Evolutionary conservation across 2,329 filamentous ascomycete genomes (phyloP).

Genomic region (Cyphellophora europaea): DNA sequence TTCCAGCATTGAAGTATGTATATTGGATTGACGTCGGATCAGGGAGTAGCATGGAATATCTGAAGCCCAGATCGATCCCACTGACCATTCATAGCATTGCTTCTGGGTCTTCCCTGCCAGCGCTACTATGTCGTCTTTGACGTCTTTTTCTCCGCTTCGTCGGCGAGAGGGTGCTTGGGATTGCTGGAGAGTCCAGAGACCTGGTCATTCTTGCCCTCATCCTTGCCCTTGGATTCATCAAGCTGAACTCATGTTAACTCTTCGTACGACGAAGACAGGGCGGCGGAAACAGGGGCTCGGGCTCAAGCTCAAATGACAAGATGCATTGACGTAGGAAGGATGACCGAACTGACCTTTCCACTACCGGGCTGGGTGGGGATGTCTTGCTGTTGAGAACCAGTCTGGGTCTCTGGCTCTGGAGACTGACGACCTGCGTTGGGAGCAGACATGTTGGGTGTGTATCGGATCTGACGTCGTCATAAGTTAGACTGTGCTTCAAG

Average conservation of each 20-base stretch:
- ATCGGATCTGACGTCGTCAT: not conserved
- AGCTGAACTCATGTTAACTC: slow-evolving; percentile 17
- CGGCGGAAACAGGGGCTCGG: slow-evolving; percentile 46
- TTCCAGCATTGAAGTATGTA: too few species aligned
- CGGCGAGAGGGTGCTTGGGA: slow-evolving; percentile 30
- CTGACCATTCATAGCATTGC: too few species aligned
- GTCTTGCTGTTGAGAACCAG: slow-evolving; percentile 53
- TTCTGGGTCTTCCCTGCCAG: too few species aligned
- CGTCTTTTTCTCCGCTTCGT: slow-evolving; percentile 23
- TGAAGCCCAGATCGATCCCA: too few species aligned
- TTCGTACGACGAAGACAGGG: slow-evolving; percentile 31
- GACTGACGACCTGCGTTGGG: slow-evolving; percentile 63
- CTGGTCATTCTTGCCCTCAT: slow-evolving; percentile 18
- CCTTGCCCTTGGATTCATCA: slow-evolving; percentile 20
- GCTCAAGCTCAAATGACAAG: too few species aligned
- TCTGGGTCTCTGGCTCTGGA: slow-evolving; percentile 61
- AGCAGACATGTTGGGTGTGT: slow-evolving; percentile 50
- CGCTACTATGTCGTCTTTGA: not conserved
- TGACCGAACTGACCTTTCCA: slow-evolving; percentile 13
- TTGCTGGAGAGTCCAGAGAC: slow-evolving; percentile 27
- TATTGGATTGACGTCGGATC: too few species aligned
- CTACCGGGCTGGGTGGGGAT: slow-evolving; percentile 44
- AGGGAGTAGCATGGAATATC: too few species aligned
- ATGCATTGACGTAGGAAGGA: too few species aligned
- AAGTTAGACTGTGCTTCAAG: not conserved